Percentiles rank a stretch among this genome's conserved stretches.
These are phyloP conservation scores for Fusarium buharicum DNA, from an alignment of 2,329 filamentous ascomycete species.

Conservation along the genomic window DNA sequence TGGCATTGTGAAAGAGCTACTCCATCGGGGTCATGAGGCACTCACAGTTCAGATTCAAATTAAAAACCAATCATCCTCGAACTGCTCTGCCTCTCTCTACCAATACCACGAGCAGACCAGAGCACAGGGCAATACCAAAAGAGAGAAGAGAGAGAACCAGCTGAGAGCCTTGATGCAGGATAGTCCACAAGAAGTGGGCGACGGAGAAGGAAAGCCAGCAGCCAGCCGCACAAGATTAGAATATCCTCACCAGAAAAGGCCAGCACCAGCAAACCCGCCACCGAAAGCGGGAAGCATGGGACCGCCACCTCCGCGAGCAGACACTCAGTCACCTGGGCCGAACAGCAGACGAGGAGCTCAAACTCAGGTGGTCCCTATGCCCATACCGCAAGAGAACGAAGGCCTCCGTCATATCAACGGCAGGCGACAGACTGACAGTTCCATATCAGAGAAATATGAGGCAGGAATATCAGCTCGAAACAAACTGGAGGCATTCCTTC, in stretches of 20 bases:
- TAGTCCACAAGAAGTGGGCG: neutral
- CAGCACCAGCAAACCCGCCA: neutral
- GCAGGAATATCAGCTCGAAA: neutral
- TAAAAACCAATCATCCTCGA: slow-evolving; percentile 3
- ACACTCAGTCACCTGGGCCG: neutral
- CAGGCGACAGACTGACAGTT: neutral
- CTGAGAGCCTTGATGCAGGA: too few species aligned
- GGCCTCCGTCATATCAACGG: neutral
- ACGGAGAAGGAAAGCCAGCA: neutral
- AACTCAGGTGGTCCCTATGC: neutral
- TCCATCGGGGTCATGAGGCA: neutral
- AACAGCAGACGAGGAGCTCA: neutral
- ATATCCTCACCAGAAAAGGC: neutral
- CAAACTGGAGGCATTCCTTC: neutral
- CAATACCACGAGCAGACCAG: too few species aligned
- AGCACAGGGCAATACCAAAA: neutral
- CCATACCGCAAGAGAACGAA: neutral
- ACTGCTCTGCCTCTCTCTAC: neutral
- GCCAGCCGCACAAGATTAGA: neutral
- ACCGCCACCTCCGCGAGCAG: neutral
- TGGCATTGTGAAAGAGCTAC: slow-evolving; percentile 2
- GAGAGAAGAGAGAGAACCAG: neutral
- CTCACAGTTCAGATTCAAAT: slow-evolving; percentile 6
- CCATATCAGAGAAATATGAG: neutral
- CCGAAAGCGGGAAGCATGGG: slow-evolving; percentile 5